Conservation (phyloP, 2,329 filamentous ascomycete species). For the Lanzia echinophila region DNA sequence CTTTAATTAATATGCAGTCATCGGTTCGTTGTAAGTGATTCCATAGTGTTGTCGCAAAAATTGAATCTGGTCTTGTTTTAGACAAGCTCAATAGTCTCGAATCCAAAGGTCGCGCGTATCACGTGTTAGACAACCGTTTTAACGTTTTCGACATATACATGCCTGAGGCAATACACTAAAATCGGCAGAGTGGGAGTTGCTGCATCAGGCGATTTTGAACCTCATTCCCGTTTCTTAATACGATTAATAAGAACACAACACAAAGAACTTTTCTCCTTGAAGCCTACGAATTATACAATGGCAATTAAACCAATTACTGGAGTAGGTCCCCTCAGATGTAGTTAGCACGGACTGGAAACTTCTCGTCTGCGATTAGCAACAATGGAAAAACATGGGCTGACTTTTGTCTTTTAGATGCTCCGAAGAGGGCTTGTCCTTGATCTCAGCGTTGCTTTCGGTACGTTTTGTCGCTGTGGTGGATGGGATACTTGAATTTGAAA, state of each 20-base stretch:
- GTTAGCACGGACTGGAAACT: not conserved
- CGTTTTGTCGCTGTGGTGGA: slow-evolving; percentile 19
- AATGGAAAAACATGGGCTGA: slow-evolving; percentile 23
- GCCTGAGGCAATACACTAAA: slow-evolving; percentile 6
- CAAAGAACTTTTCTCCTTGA: slow-evolving; percentile 22
- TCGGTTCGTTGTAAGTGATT: not conserved
- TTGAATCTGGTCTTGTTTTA: not conserved
- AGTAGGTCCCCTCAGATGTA: slow-evolving; percentile 22
- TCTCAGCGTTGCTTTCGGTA: slow-evolving; percentile 50
- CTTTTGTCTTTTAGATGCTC: slow-evolving; percentile 43
- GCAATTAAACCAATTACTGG: slow-evolving; percentile 33
- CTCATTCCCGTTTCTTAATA: slow-evolving; percentile 9
- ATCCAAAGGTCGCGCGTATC: not conserved
- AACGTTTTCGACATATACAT: too few species aligned
- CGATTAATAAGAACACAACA: slow-evolving; percentile 26
- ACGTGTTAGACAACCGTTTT: not conserved
- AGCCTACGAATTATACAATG: slow-evolving; percentile 26
- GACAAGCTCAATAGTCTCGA: not conserved
- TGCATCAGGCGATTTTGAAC: slow-evolving; percentile 21
- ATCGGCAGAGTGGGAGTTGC: not conserved
- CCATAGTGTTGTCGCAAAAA: not conserved
- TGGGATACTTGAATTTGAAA: not conserved
- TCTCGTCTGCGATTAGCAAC: slow-evolving; percentile 7
- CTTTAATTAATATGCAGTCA: slow-evolving; percentile 6
- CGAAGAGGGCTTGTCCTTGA: slow-evolving; percentile 51